A percentile compares a stretch with the other conserved stretches of the same genome.
Conservation (phyloP, 83 land plant species). For the Larix sibirica region DNA sequence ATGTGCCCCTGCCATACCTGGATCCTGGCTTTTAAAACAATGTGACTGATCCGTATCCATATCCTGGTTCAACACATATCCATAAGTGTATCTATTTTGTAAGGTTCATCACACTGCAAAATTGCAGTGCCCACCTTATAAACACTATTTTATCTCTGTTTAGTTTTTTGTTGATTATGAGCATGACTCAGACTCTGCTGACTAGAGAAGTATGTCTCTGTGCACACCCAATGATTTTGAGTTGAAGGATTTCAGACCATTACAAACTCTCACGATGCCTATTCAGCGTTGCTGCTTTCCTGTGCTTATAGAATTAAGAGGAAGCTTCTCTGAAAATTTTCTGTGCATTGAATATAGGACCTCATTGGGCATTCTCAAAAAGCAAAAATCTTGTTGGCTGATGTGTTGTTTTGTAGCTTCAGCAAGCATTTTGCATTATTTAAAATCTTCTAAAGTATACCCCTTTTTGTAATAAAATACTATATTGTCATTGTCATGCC, state of each 20-base stretch:
- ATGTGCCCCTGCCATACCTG: too few relatives aligned
- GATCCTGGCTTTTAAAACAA: too few relatives aligned
- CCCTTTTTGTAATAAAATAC: background rate
- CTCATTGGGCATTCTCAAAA: slow-evolving; percentile 1
- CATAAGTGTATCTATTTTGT: background rate
- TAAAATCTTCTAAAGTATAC: background rate
- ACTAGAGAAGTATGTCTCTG: too few relatives aligned
- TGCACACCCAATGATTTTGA: too few relatives aligned
- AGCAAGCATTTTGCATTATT: background rate
- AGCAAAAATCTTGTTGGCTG: background rate
- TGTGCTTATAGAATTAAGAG: background rate
- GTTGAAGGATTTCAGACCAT: too few relatives aligned
- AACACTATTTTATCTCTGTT: background rate
- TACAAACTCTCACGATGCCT: too few relatives aligned
- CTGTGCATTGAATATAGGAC: background rate
- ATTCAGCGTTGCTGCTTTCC: too few relatives aligned
- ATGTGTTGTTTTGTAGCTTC: background rate
- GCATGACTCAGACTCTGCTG: slow-evolving; percentile 7
- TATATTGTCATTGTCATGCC: background rate
- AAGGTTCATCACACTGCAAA: background rate
- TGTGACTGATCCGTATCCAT: too few relatives aligned
- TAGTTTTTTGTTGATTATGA: background rate
- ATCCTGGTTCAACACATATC: too few relatives aligned
- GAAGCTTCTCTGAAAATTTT: background rate
- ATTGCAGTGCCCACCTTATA: background rate